Conservation (phyloP, 805 yeast species). For the Debaryomyces maramus region DNA sequence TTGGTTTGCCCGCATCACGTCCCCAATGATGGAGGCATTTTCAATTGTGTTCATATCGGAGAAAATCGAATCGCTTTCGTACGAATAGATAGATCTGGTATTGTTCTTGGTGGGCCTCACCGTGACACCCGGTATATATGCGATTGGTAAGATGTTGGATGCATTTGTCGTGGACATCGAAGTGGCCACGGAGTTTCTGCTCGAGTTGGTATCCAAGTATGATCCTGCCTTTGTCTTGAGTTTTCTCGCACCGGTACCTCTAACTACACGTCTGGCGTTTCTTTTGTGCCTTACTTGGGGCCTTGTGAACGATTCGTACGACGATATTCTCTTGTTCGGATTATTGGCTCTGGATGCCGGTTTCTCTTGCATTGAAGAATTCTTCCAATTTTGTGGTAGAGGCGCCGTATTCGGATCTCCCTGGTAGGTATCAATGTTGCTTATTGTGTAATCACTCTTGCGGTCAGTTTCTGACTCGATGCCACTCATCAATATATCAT, state of each 20-base stretch:
- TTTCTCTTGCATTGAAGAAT: constrained; percentile 2
- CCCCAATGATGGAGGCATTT: constrained; percentile 48
- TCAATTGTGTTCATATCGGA: constrained; percentile 47
- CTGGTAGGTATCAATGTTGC: constrained; percentile 16
- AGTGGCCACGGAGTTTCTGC: constrained; percentile 51
- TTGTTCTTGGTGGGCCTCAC: constrained; percentile 50
- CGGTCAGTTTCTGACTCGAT: constrained; percentile 14
- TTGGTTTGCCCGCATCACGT: constrained; percentile 25
- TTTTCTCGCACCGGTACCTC: background rate
- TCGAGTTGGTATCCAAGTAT: constrained; percentile 15
- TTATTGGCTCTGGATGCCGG: constrained; percentile 5
- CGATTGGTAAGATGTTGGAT: constrained; percentile 85
- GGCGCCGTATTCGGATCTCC: constrained; percentile 12
- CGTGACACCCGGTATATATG: constrained; percentile 92
- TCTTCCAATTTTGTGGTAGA: background rate
- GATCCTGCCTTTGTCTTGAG: constrained; percentile 19
- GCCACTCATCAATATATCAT: constrained; percentile 16
- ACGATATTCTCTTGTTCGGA: constrained; percentile 29
- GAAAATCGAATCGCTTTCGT: constrained; percentile 43
- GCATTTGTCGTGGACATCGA: constrained; percentile 71
- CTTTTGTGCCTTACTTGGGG: constrained; percentile 27
- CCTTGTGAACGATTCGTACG: constrained; percentile 46
- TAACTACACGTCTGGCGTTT: constrained; percentile 8
- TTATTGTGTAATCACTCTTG: constrained; percentile 12
- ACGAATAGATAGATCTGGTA: constrained; percentile 44